Evolutionary conservation across 148 eudicot species (phyloP).

Genomic region (Mesembryanthemum crystallinum): DNA sequence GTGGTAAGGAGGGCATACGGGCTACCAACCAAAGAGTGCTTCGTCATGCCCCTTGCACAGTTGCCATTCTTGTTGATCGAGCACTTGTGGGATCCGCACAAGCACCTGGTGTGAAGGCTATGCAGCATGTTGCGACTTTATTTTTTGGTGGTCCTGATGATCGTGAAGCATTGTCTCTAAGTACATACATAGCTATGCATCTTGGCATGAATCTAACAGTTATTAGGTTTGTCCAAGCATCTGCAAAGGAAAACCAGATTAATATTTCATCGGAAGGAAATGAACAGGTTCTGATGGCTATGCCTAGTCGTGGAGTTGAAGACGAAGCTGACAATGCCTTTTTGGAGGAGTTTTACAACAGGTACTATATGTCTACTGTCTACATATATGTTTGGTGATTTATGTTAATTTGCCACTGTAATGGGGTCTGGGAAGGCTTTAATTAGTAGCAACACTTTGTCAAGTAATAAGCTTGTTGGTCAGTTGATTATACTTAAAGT

Average conservation of each 20-base stretch:
- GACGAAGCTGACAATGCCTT: slow-evolving; percentile 61
- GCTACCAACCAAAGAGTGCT: slow-evolving; percentile 77
- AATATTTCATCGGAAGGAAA: slow-evolving; percentile 49
- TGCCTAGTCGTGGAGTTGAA: slow-evolving; percentile 54
- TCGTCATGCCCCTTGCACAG: slow-evolving; percentile 74
- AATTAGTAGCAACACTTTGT: neutral
- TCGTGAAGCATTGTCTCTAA: slow-evolving; percentile 80
- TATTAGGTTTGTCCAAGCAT: slow-evolving; percentile 53
- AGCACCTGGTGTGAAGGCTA: slow-evolving; percentile 37
- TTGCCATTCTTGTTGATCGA: slow-evolving; percentile 75
- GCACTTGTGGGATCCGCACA: slow-evolving; percentile 45
- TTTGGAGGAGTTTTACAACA: slow-evolving; percentile 70
- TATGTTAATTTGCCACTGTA: neutral
- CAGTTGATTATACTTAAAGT: too few relatives aligned
- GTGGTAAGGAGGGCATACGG: slow-evolving; percentile 72
- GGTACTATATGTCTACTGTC: slow-evolving; percentile 29
- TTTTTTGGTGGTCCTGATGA: slow-evolving; percentile 97
- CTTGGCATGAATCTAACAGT: slow-evolving; percentile 65
- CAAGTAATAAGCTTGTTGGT: neutral
- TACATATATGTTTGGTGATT: neutral
- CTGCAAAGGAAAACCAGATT: slow-evolving; percentile 35
- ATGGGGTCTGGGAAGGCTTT: neutral
- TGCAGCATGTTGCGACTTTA: slow-evolving; percentile 67
- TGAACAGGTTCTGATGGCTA: slow-evolving; percentile 68
- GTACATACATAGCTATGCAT: slow-evolving; percentile 66